Base-by-base conservation (phyloP, 805 yeast genomes). In the Candida endomychidarum region DNA sequence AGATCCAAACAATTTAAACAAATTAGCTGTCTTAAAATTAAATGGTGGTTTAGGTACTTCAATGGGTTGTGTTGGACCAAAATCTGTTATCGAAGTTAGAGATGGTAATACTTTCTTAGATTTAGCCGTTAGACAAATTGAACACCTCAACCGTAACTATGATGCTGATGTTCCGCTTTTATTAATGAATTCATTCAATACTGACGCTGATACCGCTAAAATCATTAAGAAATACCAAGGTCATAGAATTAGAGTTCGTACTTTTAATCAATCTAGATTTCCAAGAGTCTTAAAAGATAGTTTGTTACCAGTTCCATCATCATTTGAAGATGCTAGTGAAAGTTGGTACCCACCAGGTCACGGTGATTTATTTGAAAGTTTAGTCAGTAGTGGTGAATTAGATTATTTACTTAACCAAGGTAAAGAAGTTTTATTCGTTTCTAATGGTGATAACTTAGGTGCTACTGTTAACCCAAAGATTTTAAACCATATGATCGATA, bases 271-370 rank as follows among this genome's bases (percentile, higher is more conserved):
- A 74, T 89, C 97, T n/a, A 81, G 93, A 54, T 93, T 81, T 74
- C 99, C 99, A 56, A 81, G 99, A 70, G 88, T 93, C 50, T 85
- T 77, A 72, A 88, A 86, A 71, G 99, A 93, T 65, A 87, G 97
- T n/a, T 70, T 89, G 54, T 77, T 93, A 61, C 99, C 99, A 19
- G 96, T 91, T 34, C 97, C 99, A 44, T 78, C 84, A 50, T 59
- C 77, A 24, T 75, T 63, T 49, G 81, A 83, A 45, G 96, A 88
- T 56, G 74, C 75, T 30, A 75, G 86, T 53, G 91, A 87, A 56
- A 74, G 86, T 42, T 93, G 99, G 99, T 93, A 93, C 63, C 99
- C 99, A 37, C 99, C 99, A n/a, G 99, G 99, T 39, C 99, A 93
- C 66, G 99, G 99, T 69, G 99, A 93, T 69, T 72, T 93, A 63